Evolutionary conservation across 1,284 basidiomycete species (phyloP), one percentile per base, ranked within the genome.

Genomic region (Tilletia caries): DNA sequence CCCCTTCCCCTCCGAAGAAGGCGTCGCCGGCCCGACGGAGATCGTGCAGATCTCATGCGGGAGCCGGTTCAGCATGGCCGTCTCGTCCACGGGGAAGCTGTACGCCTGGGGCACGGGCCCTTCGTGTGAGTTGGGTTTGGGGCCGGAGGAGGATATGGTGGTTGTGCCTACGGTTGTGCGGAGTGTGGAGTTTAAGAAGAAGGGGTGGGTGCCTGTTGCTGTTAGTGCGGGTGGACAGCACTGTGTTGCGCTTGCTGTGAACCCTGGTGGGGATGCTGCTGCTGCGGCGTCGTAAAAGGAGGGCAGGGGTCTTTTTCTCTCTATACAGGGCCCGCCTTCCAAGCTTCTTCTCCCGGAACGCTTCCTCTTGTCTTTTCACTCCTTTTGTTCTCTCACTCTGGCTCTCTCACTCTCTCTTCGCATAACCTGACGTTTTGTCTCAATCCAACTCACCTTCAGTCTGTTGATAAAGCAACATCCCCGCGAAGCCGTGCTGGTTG

Each of bases 31-130:
- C 32, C 79, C 82, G 58, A 91, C 93, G 79, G 89, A 88, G 4
- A 88, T 95, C 73, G 86, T 90, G 20, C 87, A 89, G 67, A 87
- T 96, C 75, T 88, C 90, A 2, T 89, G 88, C 12, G 94, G 93
- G 1, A 88, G 89, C 46, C 88, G 92, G 76, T 91, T 92, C 83
- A 93, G 91, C 76, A 87, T 94, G 71, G 93, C 91, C 2, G 87
- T 94, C 64, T 91, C 91, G 20, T 85, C 85, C 68, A 89, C 87
- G 54, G 93, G 93, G 13, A 90, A 91, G 33, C 85, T 92, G 72
- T 94, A 92, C 81, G 87, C 89, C 48, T 95, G 93, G 93, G 93
- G 93, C 64, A 89, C 91, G 73, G 92, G 92, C 25, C 88, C 89
- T 29, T 73, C 76, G 68, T 83, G 82, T 67, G 85, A 86, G 74